Evolutionary conservation across 495 filamentous ascomycete species (phyloP).

Genomic region (Pseudomonodictys pantanalensis): DNA sequence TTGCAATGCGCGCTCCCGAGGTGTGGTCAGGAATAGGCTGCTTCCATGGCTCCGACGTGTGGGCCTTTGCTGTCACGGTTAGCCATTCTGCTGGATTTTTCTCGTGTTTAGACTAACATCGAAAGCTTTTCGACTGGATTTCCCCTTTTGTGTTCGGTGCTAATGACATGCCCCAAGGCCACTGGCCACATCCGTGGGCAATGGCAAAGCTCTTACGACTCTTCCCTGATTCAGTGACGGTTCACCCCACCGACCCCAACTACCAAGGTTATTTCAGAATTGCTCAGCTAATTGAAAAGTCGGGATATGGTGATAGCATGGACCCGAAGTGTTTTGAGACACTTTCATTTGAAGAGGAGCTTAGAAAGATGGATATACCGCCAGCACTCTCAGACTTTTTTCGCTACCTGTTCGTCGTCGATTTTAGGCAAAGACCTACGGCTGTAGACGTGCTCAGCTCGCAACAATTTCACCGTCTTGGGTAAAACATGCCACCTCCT

Average conservation of each 20-base stretch:
- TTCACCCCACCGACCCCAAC: not conserved
- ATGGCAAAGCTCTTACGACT: slow-evolving; percentile 4
- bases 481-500: not conserved
- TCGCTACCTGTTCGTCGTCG: slow-evolving; percentile 3
- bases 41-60: not conserved
- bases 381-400: not conserved
- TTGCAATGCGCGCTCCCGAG: not conserved
- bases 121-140: slow-evolving; percentile 1
- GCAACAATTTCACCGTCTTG: not conserved
- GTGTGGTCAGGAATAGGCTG: not conserved
- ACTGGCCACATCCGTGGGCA: not conserved
- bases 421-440: not conserved
- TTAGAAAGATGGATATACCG: not conserved
- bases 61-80: not conserved
- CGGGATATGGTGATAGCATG: not conserved
- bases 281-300: not conserved
- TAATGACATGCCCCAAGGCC: not conserved
- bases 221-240: not conserved
- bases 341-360: slow-evolving; percentile 1
- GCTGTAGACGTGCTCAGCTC: not conserved
- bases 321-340: not conserved
- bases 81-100: not conserved
- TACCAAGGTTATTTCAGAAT: not conserved
- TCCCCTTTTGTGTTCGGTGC: not conserved
- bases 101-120: not conserved